Evolutionary conservation across 768 basidiomycete genomes (phyloP).

Genomic region (Suillus placidus): DNA sequence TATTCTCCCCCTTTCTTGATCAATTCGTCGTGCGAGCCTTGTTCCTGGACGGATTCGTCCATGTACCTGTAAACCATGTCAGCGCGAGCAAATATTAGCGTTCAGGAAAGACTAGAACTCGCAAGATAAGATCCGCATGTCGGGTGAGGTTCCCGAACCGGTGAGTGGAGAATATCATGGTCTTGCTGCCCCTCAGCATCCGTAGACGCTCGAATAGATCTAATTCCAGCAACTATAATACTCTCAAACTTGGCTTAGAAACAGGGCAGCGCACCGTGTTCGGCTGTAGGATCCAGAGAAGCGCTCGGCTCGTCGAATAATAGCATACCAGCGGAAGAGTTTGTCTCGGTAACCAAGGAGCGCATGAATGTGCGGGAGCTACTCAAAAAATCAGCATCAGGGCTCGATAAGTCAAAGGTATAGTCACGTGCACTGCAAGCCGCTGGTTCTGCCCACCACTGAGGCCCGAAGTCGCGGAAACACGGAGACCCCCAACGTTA

Average conservation of each 20-base stretch:
- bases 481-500: conserved; percentile 45
- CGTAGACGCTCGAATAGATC: conserved; percentile 74
- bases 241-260: background rate
- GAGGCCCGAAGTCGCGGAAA: conserved; percentile 36
- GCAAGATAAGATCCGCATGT: background rate
- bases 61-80: conserved; percentile 54
- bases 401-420: background rate
- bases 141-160: background rate
- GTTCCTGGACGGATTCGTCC: conserved; percentile 65
- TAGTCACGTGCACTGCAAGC: conserved; percentile 56
- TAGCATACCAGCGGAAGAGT: conserved; percentile 55
- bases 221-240: conserved; percentile 17
- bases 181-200: conserved; percentile 68
- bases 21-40: conserved; percentile 66
- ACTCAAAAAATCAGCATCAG: background rate
- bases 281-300: conserved; percentile 72
- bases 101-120: background rate
- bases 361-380: conserved; percentile 75
- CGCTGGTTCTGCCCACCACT: conserved; percentile 79
- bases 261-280: conserved; percentile 52
- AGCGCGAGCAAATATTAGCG: background rate
- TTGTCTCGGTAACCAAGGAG: conserved; percentile 48
- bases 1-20: conserved; percentile 31
- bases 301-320: conserved; percentile 77
- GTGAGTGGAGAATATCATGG: conserved; percentile 80